Evolutionary conservation across 2,329 filamentous ascomycete genomes (phyloP).

Genomic region (Botrytis galanthina): DNA sequence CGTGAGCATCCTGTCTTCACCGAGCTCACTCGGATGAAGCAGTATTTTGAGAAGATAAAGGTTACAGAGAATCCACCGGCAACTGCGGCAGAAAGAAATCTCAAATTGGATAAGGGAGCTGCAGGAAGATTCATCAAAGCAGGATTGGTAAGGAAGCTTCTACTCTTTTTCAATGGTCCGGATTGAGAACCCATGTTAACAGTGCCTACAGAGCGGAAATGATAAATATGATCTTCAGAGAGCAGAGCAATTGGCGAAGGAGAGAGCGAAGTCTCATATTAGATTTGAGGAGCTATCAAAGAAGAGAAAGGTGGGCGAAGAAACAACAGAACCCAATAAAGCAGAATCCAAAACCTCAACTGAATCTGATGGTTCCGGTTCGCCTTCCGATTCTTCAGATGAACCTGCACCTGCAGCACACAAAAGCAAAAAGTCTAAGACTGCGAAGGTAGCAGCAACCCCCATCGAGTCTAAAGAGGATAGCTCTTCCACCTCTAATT

Average conservation of each 20-base stretch:
- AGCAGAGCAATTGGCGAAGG: constrained; percentile 49
- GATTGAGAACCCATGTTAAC: constrained; percentile 19
- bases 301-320: constrained; percentile 33
- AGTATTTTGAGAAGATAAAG: constrained; percentile 93
- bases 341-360: constrained; percentile 20
- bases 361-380: constrained; percentile 28
- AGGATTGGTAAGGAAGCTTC: constrained; percentile 61
- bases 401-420: constrained; percentile 16
- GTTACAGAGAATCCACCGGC: constrained; percentile 60
- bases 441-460: constrained; percentile 29
- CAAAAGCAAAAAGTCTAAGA: constrained; percentile 37
- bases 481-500: neutral
- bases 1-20: constrained; percentile 80
- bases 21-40: constrained; percentile 81
- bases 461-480: constrained; percentile 1
- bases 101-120: constrained; percentile 70
- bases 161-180: neutral
- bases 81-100: constrained; percentile 32
- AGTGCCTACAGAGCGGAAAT: constrained; percentile 40
- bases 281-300: constrained; percentile 46
- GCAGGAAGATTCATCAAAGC: constrained; percentile 79
- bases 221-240: constrained; percentile 50
- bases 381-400: constrained; percentile 23
- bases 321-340: constrained; percentile 9
- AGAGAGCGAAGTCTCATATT: constrained; percentile 48